These are phyloP conservation scores for Pholiota adiposa DNA, from an alignment of 1,284 basidiomycete species.

Conservation along the genomic window DNA sequence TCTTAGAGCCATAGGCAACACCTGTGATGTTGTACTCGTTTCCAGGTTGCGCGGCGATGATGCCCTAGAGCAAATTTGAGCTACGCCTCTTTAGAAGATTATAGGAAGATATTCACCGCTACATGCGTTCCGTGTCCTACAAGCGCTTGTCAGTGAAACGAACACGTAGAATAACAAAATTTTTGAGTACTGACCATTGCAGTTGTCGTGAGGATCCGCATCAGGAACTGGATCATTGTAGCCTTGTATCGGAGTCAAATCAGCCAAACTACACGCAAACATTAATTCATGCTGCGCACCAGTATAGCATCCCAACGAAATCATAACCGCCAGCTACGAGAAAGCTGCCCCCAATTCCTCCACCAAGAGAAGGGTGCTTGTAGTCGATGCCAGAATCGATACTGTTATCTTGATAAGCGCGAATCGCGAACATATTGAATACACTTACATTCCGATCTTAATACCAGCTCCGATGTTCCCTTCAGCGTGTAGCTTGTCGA, in stretches of 20 bases:
- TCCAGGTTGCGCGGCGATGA: conserved; percentile 61
- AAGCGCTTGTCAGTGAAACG: neutral
- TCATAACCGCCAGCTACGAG: conserved; percentile 61
- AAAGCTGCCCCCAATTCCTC: conserved; percentile 56
- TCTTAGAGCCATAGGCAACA: conserved; percentile 49
- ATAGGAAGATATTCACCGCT: conserved; percentile 38
- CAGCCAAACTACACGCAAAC: neutral
- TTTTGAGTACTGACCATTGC: conserved; percentile 33
- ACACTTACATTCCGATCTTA: conserved; percentile 46
- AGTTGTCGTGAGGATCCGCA: conserved; percentile 46
- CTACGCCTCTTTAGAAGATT: neutral
- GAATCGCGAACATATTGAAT: neutral
- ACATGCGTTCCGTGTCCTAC: conserved; percentile 61
- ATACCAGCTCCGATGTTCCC: conserved; percentile 45
- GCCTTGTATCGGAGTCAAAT: conserved; percentile 27
- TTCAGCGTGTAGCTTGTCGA: conserved; percentile 47
- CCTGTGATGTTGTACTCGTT: conserved; percentile 60
- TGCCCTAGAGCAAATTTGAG: conserved; percentile 44
- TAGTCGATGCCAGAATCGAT: conserved; percentile 33
- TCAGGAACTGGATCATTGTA: conserved; percentile 49
- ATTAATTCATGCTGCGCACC: conserved; percentile 12
- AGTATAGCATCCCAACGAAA: conserved; percentile 34
- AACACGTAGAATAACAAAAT: neutral
- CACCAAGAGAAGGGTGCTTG: conserved; percentile 65
- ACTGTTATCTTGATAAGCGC: conserved; percentile 8